Evolutionary conservation across 2,329 filamentous ascomycete genomes (phyloP).

Genomic region (Talaromyces amestolkiae): DNA sequence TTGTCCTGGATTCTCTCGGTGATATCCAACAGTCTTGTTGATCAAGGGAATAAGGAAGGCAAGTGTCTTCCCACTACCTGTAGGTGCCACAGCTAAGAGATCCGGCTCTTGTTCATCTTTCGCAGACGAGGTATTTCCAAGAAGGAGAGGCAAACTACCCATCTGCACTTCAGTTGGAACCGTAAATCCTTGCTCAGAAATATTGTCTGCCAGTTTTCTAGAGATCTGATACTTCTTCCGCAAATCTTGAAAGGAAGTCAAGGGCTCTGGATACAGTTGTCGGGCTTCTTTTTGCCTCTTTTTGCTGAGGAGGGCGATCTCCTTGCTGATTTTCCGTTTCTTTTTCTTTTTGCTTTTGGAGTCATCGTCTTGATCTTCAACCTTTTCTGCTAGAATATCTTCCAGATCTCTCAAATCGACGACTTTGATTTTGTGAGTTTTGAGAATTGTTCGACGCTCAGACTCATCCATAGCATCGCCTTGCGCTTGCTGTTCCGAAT

Average conservation of each 20-base stretch:
- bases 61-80: conserved; percentile 93
- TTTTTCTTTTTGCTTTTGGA: conserved; percentile 35
- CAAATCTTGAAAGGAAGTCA: conserved; percentile 74
- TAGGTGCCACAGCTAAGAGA: conserved; percentile 85
- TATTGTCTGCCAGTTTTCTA: conserved; percentile 69
- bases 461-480: conserved; percentile 57
- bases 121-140: conserved; percentile 48
- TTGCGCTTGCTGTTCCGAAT: conserved; percentile 22
- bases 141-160: conserved; percentile 74
- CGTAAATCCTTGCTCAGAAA: conserved; percentile 78
- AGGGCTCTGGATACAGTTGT: conserved; percentile 72
- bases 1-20: conserved; percentile 50
- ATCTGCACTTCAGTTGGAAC: conserved; percentile 93
- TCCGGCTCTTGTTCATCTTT: conserved; percentile 55
- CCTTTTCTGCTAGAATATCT: conserved; percentile 30
- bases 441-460: conserved; percentile 70
- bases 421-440: conserved; percentile 80
- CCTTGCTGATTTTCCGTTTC: conserved; percentile 56
- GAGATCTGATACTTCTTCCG: conserved; percentile 70
- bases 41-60: conserved; percentile 88
- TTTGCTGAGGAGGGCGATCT: conserved; percentile 47
- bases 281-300: conserved; percentile 52
- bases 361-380: conserved; percentile 22
- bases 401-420: conserved; percentile 64
- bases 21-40: conserved; percentile 64